A percentile compares a stretch with the other conserved stretches of the same genome.
phyloP scores from a whole-genome alignment of 768 basidiomycete genomes.

The Stropharia rugosoannulata region DNA sequence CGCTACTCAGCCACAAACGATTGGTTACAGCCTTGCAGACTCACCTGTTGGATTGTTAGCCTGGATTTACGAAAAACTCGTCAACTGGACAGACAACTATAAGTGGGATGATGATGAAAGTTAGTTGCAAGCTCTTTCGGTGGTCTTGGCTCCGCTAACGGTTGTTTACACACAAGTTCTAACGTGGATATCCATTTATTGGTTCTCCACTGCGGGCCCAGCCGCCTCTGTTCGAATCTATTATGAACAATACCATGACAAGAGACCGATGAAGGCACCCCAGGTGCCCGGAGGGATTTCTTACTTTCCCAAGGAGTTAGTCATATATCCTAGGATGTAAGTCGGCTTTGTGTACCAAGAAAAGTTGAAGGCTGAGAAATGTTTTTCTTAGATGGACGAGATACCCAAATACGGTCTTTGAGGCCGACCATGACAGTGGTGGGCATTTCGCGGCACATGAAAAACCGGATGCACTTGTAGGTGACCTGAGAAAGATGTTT shows the following conservation, averaged over 20 bases:
- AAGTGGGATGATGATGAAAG: conserved; percentile 61
- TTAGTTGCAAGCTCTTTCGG: conserved; percentile 10
- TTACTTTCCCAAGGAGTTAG: conserved; percentile 45
- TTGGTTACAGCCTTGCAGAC: conserved; percentile 57
- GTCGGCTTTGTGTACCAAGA: background rate
- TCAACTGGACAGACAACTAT: conserved; percentile 50
- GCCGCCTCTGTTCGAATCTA: conserved; percentile 58
- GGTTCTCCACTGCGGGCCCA: conserved; percentile 59
- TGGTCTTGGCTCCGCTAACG: background rate
- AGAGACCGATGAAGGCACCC: background rate
- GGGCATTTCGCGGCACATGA: conserved; percentile 9
- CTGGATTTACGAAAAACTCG: conserved; percentile 55
- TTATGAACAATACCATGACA: conserved; percentile 37
- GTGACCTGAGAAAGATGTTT: conserved; percentile 11
- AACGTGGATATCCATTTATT: conserved; percentile 60
- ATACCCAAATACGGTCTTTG: background rate
- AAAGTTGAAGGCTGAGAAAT: background rate
- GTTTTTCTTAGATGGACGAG: conserved; percentile 5
- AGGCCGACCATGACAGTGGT: background rate
- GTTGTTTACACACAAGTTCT: conserved; percentile 35
- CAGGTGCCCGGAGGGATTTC: conserved; percentile 47
- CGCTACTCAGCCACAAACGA: conserved; percentile 48
- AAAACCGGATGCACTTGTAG: conserved; percentile 4
- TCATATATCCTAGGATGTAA: conserved; percentile 21
- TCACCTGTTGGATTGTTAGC: conserved; percentile 57